Base-by-base conservation (phyloP, 371 early-diverging fungal species). In the Mucor piriformis region DNA sequence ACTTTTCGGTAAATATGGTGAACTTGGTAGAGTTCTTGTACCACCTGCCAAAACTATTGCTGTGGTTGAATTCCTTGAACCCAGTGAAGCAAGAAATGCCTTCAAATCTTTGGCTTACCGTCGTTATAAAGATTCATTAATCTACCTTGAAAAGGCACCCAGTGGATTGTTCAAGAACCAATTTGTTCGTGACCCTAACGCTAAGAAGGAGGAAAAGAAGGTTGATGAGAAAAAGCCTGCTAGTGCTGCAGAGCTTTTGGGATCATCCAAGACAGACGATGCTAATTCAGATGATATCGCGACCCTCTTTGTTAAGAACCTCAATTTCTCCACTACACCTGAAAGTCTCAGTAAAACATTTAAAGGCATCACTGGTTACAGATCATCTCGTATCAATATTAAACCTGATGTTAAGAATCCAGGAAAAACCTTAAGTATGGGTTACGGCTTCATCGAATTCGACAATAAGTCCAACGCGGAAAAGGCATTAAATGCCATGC, bases 361-460 rank as follows among this genome's bases (percentile, higher is more conserved):
- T 59, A 70, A 75, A 6, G 80, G 74, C 16, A 71, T 92, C 21
- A 77, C 83, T 12, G 94, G 94, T 0, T 79, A 95, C 56, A 81
- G 91, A 52, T 84, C 88, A 6, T 93, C 88, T 8, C 78, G 87
- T 46, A 86, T 96, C 35, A 85, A 88, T 46, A 86, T 84, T 53
- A 94, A 95, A 68, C 85, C 85, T 37, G 92, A 95, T 68, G 75
- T 88, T 33, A 94, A 92, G 72, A 82, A 86, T 27, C 85, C 90
- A 11, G 86, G 85, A 42, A 82, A 87, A 54, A 80, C 76, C 1
- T 73, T 92, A 47, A 89, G 88, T 61, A 94, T 96, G 95, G 99
- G 99, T 25, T 99, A 96, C 79, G 98, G 98, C 35, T 99, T 99
- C 77, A 85, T 96, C 34, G 97, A 97, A 76, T 95, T 95, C 77